Evolutionary conservation across 805 yeast genomes (phyloP), one percentile per base, ranked within the genome.

Genomic region (Torulaspora maleeae): DNA sequence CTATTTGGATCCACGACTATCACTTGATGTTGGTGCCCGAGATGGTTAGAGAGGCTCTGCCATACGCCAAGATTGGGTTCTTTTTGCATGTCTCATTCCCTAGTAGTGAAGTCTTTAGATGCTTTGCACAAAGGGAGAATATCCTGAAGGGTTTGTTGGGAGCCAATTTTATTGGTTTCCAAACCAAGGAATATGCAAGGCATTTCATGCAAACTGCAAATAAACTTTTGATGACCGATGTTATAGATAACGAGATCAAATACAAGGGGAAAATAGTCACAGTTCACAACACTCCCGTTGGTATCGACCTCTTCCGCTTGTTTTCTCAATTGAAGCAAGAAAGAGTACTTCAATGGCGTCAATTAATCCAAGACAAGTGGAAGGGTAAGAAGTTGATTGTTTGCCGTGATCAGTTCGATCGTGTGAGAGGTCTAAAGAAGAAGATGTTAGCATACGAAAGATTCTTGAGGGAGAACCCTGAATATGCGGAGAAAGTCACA

Each of bases 51-150:
- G 73, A 79, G 47, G 68, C 74, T 51, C 63, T 89, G 17, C 96
- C 97, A 4, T 64, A 79, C 46, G 97, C 95, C 1, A 80, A 83
- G 51, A 89, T 93, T 54, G 97, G 96, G 0, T 85, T 90, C 55
- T 93, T 89, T 66, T 71, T 93, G 46, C 99, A 93, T 59, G 86
- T 91, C 11, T 85, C 98, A 1, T 91, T 91, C 70, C 99, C 99
- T 7, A 86, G 96, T 3, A 81, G 91, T 46, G 99, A 91, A 64
- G 96, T 91, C 2, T 93, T 90, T 68, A 75, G 98, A 52, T 90
- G 97, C 58, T 76, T 91, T 50, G 96, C 98, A 1, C 93, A 88
- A 57, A 76, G 99, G 56, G 80, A 79, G 40, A 77, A 76, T 10
- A 73, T 93, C 11, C 70, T 93, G 12, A 74, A 77, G 49, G 99